Percentiles rank a stretch among this genome's conserved stretches.
Conservation (phyloP, 371 early-diverging fungal genomes). For the Mortierella sp. region DNA sequence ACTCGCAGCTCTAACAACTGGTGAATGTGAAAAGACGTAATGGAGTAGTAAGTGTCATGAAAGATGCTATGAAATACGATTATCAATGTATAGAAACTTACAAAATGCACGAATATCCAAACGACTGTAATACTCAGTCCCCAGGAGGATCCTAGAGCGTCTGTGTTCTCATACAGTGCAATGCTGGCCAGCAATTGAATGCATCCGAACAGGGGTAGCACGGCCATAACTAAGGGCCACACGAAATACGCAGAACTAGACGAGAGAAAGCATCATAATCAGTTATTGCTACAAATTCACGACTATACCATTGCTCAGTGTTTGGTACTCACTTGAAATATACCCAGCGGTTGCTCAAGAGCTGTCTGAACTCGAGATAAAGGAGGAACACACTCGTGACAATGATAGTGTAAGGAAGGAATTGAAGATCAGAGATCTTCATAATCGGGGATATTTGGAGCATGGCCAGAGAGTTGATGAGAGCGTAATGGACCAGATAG, state of each 20-base stretch:
- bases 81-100: no score
- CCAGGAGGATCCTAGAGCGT: not conserved
- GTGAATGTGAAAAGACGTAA: no score
- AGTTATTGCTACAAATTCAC: no score
- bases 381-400: constrained; percentile 8
- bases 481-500: constrained; percentile 12
- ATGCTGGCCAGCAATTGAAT: constrained; percentile 6
- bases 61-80: not conserved
- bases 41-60: not conserved
- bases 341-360: constrained; percentile 7
- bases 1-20: constrained; percentile 27
- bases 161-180: not conserved
- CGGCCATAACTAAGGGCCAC: constrained; percentile 6
- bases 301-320: no score
- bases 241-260: constrained; percentile 16
- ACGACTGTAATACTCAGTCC: constrained; percentile 18
- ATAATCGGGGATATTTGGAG: constrained; percentile 16
- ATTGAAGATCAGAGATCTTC: not conserved
- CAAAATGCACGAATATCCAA: constrained; percentile 22
- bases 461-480: constrained; percentile 12
- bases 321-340: constrained; percentile 14
- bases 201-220: constrained; percentile 11
- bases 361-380: constrained; percentile 22
- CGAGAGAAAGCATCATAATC: not conserved
- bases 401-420: constrained; percentile 10